Conservation (phyloP, 257 asterid genomes). For the Verbascum thapsus region DNA sequence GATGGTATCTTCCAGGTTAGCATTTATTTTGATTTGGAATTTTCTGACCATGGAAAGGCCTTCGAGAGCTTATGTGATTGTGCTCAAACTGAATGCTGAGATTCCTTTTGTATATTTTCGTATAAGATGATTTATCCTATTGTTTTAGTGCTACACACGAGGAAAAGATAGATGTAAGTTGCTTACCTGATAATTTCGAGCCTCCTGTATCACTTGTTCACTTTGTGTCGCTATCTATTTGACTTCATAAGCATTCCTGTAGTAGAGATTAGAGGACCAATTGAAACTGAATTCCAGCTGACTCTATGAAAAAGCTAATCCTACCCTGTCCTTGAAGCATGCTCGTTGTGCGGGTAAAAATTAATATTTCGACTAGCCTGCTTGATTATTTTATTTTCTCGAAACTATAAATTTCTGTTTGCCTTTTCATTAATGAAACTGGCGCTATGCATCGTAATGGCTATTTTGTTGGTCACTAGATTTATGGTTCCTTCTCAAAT, state of each 20-base stretch:
- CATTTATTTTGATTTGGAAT: conserved; percentile 28
- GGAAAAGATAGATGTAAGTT: background rate
- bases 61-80: conserved; percentile 6
- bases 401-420: conserved; percentile 8
- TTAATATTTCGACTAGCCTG: too few species aligned
- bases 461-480: conserved; percentile 1
- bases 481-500: conserved; percentile 82
- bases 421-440: conserved; percentile 1
- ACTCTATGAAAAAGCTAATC: too few species aligned
- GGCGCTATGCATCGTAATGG: too few species aligned
- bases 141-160: background rate
- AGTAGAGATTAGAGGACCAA: background rate
- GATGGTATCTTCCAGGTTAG: conserved; percentile 84
- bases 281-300: background rate
- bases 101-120: conserved; percentile 7
- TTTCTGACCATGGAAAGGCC: conserved; percentile 21
- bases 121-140: background rate
- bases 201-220: conserved; percentile 1
- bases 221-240: background rate
- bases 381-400: too few species aligned
- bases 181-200: background rate
- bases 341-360: background rate
- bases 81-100: background rate
- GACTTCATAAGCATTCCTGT: too few species aligned
- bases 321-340: background rate